phyloP scores from a whole-genome alignment of 176 grass and related monocot genomes.

The Oropetium thomaeum region DNA sequence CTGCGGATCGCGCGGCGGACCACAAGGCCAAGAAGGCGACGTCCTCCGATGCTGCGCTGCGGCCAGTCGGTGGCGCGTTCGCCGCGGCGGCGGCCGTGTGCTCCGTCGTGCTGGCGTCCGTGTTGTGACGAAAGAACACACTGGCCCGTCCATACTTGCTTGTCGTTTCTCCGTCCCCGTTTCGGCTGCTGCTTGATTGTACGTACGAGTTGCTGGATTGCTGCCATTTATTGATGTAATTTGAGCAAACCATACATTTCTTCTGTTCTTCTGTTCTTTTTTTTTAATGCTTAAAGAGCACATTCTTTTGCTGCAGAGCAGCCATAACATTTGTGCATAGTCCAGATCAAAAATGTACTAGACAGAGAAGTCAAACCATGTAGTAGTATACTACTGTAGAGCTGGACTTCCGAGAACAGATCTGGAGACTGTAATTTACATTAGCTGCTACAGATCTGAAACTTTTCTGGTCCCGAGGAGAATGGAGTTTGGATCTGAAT shows the following conservation, averaged over 20 bases:
- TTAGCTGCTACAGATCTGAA: not conserved
- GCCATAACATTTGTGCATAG: not conserved
- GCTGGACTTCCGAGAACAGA: not conserved
- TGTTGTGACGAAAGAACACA: constrained; percentile 30
- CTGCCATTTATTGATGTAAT: not conserved
- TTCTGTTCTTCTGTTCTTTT: not conserved
- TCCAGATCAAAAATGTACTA: not conserved
- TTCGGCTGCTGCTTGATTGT: constrained; percentile 4
- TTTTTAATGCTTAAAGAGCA: not conserved
- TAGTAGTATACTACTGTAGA: too few relatives aligned
- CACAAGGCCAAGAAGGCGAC: constrained; percentile 49
- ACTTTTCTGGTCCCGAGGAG: not conserved
- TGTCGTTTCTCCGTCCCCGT: not conserved
- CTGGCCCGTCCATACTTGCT: not conserved
- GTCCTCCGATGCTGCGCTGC: not conserved
- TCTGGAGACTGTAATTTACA: not conserved
- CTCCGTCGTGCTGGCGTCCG: constrained; percentile 25
- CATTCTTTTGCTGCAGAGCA: not conserved
- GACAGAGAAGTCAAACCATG: constrained; percentile 8
- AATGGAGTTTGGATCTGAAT: not conserved
- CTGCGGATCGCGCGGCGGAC: constrained; percentile 17
- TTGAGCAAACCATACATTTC: constrained; percentile 26
- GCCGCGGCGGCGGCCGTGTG: constrained; percentile 14
- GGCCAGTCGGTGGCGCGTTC: constrained; percentile 10
- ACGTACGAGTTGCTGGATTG: not conserved